Conservation (phyloP, 2,329 filamentous ascomycete genomes). For the Nectriaceae sp. region DNA sequence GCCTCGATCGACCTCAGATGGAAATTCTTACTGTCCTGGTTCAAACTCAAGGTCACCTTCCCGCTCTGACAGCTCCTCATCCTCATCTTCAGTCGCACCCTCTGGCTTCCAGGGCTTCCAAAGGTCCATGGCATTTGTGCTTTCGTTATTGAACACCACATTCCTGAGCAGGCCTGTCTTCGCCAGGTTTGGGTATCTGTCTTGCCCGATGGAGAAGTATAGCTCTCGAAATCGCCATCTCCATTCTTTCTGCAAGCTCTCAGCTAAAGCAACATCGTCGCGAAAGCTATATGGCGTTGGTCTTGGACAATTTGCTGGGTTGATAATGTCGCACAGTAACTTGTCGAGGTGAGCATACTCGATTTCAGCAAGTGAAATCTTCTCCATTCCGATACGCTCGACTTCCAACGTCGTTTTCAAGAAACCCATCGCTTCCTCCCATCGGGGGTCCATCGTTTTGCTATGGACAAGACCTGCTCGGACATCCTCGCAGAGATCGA, state of each 20-base stretch:
- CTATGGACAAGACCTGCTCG: constrained; percentile 37
- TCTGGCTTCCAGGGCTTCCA: constrained; percentile 36
- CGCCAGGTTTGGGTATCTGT: constrained; percentile 39
- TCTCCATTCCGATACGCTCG: constrained; percentile 36
- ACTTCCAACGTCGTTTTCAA: constrained; percentile 41
- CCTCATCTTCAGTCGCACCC: background rate
- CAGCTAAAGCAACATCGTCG: constrained; percentile 38
- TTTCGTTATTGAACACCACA: constrained; percentile 39
- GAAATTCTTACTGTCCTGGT: constrained; percentile 49
- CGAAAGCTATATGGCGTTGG: constrained; percentile 33
- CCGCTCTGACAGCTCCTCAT: constrained; percentile 39
- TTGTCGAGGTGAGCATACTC: constrained; percentile 44
- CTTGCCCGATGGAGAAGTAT: constrained; percentile 48
- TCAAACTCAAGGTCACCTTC: constrained; percentile 46
- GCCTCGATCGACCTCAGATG: too few relatives aligned
- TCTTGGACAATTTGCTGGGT: constrained; percentile 28
- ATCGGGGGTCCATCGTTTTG: constrained; percentile 33
- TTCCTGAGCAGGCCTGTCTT: constrained; percentile 42
- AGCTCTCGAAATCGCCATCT: constrained; percentile 44
- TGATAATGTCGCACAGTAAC: constrained; percentile 43
- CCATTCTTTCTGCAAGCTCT: constrained; percentile 46
- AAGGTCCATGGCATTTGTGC: constrained; percentile 31
- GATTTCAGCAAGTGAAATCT: constrained; percentile 43
- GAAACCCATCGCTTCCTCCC: constrained; percentile 40
- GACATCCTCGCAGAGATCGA: constrained; percentile 46